Conservation (phyloP, 2,329 filamentous ascomycete species). For the Neopestalotiopsis clavispora region DNA sequence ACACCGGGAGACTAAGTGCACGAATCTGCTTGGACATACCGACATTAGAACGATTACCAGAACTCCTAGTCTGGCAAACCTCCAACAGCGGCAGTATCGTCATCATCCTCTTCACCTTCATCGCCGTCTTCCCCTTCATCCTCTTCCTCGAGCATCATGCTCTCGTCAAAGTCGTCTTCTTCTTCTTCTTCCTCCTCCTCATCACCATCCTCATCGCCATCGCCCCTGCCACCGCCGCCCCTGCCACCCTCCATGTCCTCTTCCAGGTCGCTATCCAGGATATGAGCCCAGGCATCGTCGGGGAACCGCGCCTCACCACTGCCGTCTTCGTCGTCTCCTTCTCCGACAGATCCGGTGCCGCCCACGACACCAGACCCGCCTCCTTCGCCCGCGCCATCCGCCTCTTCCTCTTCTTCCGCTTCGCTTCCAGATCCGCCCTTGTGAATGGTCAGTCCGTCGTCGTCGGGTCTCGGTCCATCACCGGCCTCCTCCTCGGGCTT, state of each 20-base stretch:
- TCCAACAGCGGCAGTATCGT: not conserved
- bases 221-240: conserved; percentile 21
- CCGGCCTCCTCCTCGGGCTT: not conserved
- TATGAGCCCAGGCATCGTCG: conserved; percentile 33
- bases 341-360: not conserved
- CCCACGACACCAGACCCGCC: not conserved
- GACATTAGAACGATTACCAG: not conserved
- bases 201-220: conserved; percentile 24
- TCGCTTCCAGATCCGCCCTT: conserved; percentile 23
- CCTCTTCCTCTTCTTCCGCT: conserved; percentile 26
- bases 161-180: conserved; percentile 15
- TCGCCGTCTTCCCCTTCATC: conserved; percentile 23
- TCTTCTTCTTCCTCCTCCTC: conserved; percentile 34
- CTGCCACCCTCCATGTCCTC: conserved; percentile 25
- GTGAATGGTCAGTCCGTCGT: conserved; percentile 11
- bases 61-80: not conserved
- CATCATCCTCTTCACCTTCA: conserved; percentile 34
- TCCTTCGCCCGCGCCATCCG: not conserved
- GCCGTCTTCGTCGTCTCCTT: conserved; percentile 25
- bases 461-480: not conserved
- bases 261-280: conserved; percentile 33
- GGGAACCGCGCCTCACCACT: conserved; percentile 27
- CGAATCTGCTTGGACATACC: not conserved
- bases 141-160: not conserved
- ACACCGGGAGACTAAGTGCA: not conserved